Evolutionary conservation across 768 basidiomycete genomes (phyloP).

Genomic region (Hypholoma sublateritium): DNA sequence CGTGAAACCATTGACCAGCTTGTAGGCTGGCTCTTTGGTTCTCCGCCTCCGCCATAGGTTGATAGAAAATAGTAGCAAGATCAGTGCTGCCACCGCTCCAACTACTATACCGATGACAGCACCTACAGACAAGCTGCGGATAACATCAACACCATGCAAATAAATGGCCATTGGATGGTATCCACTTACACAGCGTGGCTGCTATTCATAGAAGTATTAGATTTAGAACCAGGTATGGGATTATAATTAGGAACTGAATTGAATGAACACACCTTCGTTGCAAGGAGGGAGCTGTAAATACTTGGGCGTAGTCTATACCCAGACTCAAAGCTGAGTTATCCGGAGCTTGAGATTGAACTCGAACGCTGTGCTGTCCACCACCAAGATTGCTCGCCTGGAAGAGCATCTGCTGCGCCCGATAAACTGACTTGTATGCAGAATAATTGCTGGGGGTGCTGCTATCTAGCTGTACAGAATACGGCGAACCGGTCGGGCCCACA

Average conservation of each 20-base stretch:
- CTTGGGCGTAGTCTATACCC: conserved; percentile 30
- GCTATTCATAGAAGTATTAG: background rate
- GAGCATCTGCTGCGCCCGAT: conserved; percentile 25
- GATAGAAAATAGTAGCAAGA: conserved; percentile 3
- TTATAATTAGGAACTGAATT: background rate
- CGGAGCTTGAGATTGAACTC: conserved; percentile 18
- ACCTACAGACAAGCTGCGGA: conserved; percentile 11
- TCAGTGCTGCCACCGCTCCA: background rate
- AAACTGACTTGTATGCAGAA: conserved; percentile 19
- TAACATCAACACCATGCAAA: background rate
- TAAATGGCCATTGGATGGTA: background rate
- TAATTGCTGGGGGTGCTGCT: conserved; percentile 14
- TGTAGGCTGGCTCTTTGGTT: background rate
- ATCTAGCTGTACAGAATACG: conserved; percentile 31
- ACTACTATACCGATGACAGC: conserved; percentile 12
- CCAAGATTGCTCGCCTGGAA: conserved; percentile 28
- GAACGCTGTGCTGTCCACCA: conserved; percentile 30
- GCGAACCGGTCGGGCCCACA: conserved; percentile 29
- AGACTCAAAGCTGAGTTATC: conserved; percentile 15
- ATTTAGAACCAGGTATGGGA: background rate
- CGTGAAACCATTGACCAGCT: background rate
- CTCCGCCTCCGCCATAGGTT: background rate
- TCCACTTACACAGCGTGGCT: too few relatives aligned
- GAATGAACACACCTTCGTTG: background rate
- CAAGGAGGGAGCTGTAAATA: conserved; percentile 14